A percentile compares a stretch with the other conserved stretches of the same genome.
phyloP scores from a whole-genome alignment of 164 flowering plant genomes.

The Cinnamomum micranthum region DNA sequence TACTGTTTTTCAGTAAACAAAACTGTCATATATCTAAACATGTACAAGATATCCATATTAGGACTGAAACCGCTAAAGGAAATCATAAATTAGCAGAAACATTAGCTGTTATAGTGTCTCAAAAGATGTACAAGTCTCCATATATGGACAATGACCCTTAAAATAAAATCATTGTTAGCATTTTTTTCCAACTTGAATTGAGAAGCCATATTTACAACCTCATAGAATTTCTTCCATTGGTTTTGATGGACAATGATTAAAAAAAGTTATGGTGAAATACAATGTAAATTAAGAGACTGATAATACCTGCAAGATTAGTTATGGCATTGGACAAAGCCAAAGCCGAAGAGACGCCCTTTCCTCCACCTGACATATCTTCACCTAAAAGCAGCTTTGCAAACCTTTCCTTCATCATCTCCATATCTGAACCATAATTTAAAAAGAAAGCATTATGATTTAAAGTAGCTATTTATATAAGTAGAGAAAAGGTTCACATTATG shows the following conservation, averaged over 20 bases:
- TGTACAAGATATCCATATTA: too few species aligned
- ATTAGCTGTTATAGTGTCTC: background rate
- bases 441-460: background rate
- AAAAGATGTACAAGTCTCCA: background rate
- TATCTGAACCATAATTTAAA: slow-evolving; percentile 35
- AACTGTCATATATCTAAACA: background rate
- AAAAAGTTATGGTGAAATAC: background rate
- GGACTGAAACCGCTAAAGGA: background rate
- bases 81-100: background rate
- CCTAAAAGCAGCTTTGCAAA: slow-evolving; percentile 87
- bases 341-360: slow-evolving; percentile 91
- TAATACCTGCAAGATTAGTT: slow-evolving; percentile 82
- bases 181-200: background rate
- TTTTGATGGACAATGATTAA: background rate
- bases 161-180: background rate
- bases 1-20: background rate
- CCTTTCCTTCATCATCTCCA: slow-evolving; percentile 75
- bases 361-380: slow-evolving; percentile 98
- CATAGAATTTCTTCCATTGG: background rate
- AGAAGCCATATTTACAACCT: background rate
- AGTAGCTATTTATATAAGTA: background rate
- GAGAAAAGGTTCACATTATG: background rate
- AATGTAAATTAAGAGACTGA: background rate
- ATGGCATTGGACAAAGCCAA: slow-evolving; percentile 93
- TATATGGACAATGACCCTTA: background rate